Base-by-base conservation (phyloP, 2,329 filamentous ascomycete genomes). In the Monosporascus ibericus region DNA sequence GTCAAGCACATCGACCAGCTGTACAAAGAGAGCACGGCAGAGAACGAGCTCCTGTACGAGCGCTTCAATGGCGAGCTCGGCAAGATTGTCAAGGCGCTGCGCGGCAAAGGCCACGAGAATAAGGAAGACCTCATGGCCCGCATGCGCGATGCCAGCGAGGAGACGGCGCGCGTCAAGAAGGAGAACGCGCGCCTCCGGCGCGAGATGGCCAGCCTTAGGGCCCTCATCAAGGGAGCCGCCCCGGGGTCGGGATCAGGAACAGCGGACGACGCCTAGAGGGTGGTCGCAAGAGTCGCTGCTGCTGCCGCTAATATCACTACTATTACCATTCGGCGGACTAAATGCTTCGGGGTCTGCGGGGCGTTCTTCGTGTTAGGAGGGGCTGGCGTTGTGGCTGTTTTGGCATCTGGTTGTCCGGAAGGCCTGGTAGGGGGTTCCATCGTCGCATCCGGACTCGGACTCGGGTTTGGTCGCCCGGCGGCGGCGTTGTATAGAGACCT, bases 21-120 rank as follows among this genome's bases (percentile, higher is more conserved):
- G 49, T 95, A 95, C 72, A 88, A 90, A 58, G 90, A 96, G 65
- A 82, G 86, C 17, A 90, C 85, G 61, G 88, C 90, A 0, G 92
- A 97, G 74, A 97, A 96, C 62, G 92, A 96, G 71, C 81, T 92
- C 30, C 76, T 97, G 51, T 96, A 96, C 69, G 88, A 92, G 59
- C 86, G 86, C 55, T 96, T 96, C 75, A 96, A 96, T 63, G 82
- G 84, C n/a, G 92, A 96, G 71, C 74, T 97, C 47, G 87, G 83
- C 61, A 90, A 88, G 73, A 88, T 96, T 55, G 78, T 91, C 44
- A 87, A 84, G 67, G 88, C 86, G 40, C 78, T 94, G 47, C 84
- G 83, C 67, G 81, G 81, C 55, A 86, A 86, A 59, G 82, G 83
- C 4, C 86, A 87, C 48, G 87, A 90, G 42, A 90, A 89, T 11